These are phyloP conservation scores for Candida sp. DNA, from an alignment of 1,139 yeast genomes.

Conservation along the genomic window DNA sequence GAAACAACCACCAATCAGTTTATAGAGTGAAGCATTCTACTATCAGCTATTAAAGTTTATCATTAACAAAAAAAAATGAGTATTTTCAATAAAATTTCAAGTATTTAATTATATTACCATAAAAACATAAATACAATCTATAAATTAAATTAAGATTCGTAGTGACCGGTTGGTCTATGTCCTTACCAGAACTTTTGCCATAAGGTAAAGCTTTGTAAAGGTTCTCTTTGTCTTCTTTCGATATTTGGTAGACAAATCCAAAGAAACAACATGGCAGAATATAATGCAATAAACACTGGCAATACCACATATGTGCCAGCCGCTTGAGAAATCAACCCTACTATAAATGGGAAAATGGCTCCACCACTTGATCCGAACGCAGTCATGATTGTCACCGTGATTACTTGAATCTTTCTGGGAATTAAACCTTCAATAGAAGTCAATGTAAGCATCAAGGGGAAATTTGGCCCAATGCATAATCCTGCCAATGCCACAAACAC, in stretches of 20 bases:
- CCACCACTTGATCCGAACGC: slow-evolving; percentile 65
- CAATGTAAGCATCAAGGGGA: slow-evolving; percentile 50
- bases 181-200: slow-evolving; percentile 21
- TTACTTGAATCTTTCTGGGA: slow-evolving; percentile 53
- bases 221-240: slow-evolving; percentile 14
- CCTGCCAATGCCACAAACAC: slow-evolving; percentile 48
- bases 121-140: background rate
- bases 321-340: slow-evolving; percentile 49
- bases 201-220: slow-evolving; percentile 7
- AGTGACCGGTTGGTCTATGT: slow-evolving; percentile 6
- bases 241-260: slow-evolving; percentile 50
- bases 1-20: no score
- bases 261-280: slow-evolving; percentile 29
- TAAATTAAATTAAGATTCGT: slow-evolving; percentile 4
- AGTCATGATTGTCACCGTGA: slow-evolving; percentile 51
- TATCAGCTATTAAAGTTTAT: no score
- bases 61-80: no score
- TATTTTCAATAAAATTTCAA: background rate
- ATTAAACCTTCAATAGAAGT: slow-evolving; percentile 35
- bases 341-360: slow-evolving; percentile 54
- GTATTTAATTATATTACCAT: background rate
- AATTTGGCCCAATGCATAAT: slow-evolving; percentile 49
- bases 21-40: no score
- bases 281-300: slow-evolving; percentile 46
- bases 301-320: slow-evolving; percentile 53